Conservation (phyloP, 192 early-diverging fungal species). For the Umbelopsis sp. region DNA sequence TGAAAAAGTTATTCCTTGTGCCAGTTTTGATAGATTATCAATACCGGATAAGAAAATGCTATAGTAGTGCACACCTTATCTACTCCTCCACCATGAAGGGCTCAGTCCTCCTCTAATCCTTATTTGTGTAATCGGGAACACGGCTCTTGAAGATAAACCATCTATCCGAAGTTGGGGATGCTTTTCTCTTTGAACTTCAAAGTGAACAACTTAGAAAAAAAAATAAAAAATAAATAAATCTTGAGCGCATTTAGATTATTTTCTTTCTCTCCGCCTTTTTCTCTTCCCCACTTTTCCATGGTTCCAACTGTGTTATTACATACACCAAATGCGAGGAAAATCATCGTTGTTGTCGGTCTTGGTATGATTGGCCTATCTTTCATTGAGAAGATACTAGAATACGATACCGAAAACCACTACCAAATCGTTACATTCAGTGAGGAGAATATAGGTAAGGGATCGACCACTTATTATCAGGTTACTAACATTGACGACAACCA, state of each 20-base stretch:
- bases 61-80: too few species aligned
- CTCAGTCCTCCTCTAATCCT: too few species aligned
- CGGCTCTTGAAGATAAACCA: too few species aligned
- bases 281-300: not conserved
- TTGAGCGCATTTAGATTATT: too few species aligned
- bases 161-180: too few species aligned
- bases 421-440: slow-evolving; percentile 56
- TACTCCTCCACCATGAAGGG: too few species aligned
- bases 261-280: not conserved
- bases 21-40: not conserved
- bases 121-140: too few species aligned
- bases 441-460: slow-evolving; percentile 29
- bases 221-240: too few species aligned
- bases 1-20: not conserved
- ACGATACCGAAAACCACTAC: slow-evolving; percentile 50
- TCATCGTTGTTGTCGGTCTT: slow-evolving; percentile 62
- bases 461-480: too few species aligned
- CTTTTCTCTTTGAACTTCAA: too few species aligned
- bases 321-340: not conserved
- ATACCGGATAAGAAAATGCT: not conserved
- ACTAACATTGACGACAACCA: not conserved
- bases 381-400: slow-evolving; percentile 62
- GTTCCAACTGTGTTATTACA: not conserved
- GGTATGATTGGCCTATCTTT: slow-evolving; percentile 71
- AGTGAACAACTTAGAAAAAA: too few species aligned